Evolutionary conservation across 78 protist genomes (phyloP).

Genomic region (Planoprotostelium fungivorum): DNA sequence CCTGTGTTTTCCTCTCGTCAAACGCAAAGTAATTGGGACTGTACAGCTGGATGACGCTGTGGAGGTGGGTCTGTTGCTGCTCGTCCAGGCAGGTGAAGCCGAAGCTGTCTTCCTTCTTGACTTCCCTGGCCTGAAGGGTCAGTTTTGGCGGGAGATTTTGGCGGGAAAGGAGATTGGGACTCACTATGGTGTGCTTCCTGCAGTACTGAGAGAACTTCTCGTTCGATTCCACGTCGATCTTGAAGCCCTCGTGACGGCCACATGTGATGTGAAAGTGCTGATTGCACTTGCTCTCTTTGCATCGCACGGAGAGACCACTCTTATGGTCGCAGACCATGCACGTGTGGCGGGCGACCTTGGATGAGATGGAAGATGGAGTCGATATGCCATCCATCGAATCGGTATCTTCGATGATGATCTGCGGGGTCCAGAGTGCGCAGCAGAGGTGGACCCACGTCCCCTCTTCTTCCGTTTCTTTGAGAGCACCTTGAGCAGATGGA

Average conservation of each 20-base stretch:
- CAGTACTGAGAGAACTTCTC: background rate
- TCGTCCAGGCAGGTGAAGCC: background rate
- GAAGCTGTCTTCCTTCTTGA: background rate
- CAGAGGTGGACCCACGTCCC: background rate
- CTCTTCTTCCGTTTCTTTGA: background rate
- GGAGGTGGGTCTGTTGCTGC: background rate
- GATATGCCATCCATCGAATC: background rate
- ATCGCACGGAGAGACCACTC: background rate
- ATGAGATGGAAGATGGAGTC: background rate
- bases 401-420: background rate
- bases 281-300: background rate
- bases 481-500: background rate
- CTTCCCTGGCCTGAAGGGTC: background rate
- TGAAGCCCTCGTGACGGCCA: background rate
- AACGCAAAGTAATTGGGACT: background rate
- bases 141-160: background rate
- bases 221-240: background rate
- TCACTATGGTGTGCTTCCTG: background rate
- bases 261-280: background rate
- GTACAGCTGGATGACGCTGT: background rate
- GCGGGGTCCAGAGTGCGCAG: background rate
- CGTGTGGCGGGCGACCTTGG: background rate
- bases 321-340: background rate
- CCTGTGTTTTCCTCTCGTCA: background rate
- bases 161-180: background rate